phyloP scores from a whole-genome alignment of 805 yeast species.

The Danielia reshetovae region DNA sequence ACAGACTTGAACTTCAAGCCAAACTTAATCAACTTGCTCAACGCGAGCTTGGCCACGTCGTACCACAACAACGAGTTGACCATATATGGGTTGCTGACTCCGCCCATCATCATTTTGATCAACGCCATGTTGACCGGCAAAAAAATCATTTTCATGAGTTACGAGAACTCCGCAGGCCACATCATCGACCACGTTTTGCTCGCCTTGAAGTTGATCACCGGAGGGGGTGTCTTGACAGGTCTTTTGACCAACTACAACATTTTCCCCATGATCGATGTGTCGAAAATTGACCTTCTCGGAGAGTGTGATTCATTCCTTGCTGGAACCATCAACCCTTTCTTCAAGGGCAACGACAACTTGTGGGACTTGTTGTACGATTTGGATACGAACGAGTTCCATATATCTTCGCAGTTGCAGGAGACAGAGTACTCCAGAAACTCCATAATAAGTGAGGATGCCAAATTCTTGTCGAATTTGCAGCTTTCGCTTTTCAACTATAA shows the following conservation, averaged over 20 bases:
- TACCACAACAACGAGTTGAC: constrained; percentile 45
- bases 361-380: constrained; percentile 65
- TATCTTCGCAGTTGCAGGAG: constrained; percentile 22
- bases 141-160: constrained; percentile 34
- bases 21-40: constrained; percentile 31
- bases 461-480: constrained; percentile 40
- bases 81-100: constrained; percentile 51
- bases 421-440: constrained; percentile 27
- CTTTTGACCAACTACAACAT: constrained; percentile 35
- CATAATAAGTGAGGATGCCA: constrained; percentile 43
- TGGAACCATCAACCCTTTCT: constrained; percentile 67
- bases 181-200: constrained; percentile 39
- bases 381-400: constrained; percentile 44
- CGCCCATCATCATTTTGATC: constrained; percentile 36
- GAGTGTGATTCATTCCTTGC: constrained; percentile 44
- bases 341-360: constrained; percentile 47
- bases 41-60: constrained; percentile 30
- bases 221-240: constrained; percentile 42
- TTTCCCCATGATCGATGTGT: constrained; percentile 61
- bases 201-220: constrained; percentile 38
- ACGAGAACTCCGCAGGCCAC: constrained; percentile 40
- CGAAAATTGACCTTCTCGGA: constrained; percentile 48
- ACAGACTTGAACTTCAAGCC: constrained; percentile 41
- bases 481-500: constrained; percentile 41
- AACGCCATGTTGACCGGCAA: constrained; percentile 38